Evolutionary conservation across 768 basidiomycete genomes (phyloP), one percentile per base, ranked within the genome.

Genomic region (Cubamyces sp.): DNA sequence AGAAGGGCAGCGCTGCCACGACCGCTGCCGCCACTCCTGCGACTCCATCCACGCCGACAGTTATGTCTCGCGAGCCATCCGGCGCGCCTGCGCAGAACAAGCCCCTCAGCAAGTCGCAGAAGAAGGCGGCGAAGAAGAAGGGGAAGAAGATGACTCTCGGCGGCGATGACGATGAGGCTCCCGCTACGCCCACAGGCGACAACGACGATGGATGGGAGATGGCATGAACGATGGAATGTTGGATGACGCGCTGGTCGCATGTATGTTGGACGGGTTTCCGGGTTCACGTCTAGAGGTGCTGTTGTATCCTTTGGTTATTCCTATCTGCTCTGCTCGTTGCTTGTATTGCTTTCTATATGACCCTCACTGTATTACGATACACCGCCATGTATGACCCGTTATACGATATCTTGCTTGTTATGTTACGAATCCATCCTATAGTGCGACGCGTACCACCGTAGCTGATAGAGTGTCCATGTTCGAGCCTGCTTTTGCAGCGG

Each of bases 41-140:
- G 12, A 53, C 37, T 1, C 51, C 56, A 21, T 26, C 50, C 0
- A 63, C 62, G 3, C 62, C 62, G 4, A 59, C 60, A 2, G 62
- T 50, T 15, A 64, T 68, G 48, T 68, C 69, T 28, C 63, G 67
- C 39, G 54, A 64, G 7, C 42, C 67, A 7, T 66, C 65, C 15
- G 61, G 48, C 11, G 60, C 54, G 11, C 28, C 53, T 41, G 56
- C 47, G 15, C 54, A 57, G 9, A 49, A 40, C 28, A 57, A 59
- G 51, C 48, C 28, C 16, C 48, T 42, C 55, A 57, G 19, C 57
- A 63, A 55, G 25, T 61, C 53, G 3, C 60, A 62, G 55, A 57
- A 52, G 48, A 60, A 64, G 54, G 48, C 25, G 3, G 59, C 55
- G 40, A 64, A 67, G 57, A 64, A 60, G 57, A 66, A 65, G 58